A percentile compares a stretch with the other conserved stretches of the same genome.
Evolutionary conservation across 345 rosid species (phyloP).

Genomic region (Moringa oleifera): DNA sequence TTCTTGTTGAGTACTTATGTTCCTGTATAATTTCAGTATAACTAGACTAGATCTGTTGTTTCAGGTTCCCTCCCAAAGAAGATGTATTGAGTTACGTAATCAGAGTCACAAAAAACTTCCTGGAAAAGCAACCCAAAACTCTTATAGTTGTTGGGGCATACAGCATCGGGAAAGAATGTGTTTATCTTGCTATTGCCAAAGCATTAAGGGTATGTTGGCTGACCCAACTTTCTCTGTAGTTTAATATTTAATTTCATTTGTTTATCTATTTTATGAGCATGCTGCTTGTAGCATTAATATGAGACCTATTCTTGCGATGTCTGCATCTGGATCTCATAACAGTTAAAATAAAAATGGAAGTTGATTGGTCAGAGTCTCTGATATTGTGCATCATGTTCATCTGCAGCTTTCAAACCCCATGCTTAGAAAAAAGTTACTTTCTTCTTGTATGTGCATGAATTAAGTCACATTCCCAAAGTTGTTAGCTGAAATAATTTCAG

Average conservation of each 20-base stretch:
- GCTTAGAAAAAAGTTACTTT: not conserved
- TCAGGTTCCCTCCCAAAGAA: conserved; percentile 75
- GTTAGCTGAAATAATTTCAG: not conserved
- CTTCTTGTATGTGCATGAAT: no score
- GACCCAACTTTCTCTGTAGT: not conserved
- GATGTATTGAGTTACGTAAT: conserved; percentile 58
- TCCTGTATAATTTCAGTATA: not conserved
- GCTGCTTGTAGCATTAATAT: no score
- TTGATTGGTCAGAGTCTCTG: no score
- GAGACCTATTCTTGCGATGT: no score
- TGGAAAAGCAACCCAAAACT: conserved; percentile 61
- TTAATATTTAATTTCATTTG: no score
- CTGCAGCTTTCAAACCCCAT: not conserved
- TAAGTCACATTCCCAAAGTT: not conserved
- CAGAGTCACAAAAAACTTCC: conserved; percentile 41
- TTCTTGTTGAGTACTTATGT: not conserved
- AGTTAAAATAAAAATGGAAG: no score
- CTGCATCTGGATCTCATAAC: not conserved
- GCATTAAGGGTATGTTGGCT: conserved; percentile 52
- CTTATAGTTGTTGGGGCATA: conserved; percentile 78
- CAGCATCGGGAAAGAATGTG: conserved; percentile 79
- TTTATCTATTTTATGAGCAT: not conserved
- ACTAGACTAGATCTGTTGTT: conserved; percentile 2
- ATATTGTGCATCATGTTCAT: not conserved
- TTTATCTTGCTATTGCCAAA: conserved; percentile 71